Percentiles rank a stretch among this genome's conserved stretches.
Conservation (phyloP, 768 basidiomycete species). For the Crassisporium funariophilum region DNA sequence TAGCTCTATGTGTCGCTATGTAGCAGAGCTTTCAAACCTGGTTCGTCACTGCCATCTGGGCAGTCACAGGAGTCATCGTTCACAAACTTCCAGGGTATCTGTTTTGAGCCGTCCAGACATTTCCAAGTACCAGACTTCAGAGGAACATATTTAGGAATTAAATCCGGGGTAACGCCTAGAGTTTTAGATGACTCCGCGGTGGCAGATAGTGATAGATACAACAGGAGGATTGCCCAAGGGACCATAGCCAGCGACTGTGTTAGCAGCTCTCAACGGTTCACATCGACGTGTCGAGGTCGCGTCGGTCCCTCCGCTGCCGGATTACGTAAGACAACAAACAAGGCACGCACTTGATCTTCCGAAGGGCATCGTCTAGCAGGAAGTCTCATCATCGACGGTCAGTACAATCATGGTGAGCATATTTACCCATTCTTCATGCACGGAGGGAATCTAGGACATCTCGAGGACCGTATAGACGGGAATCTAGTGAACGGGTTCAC, state of each 20-base stretch:
- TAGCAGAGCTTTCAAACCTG: slow-evolving; percentile 53
- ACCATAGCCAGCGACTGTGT: slow-evolving; percentile 39
- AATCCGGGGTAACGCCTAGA: slow-evolving; percentile 57
- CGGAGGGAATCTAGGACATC: slow-evolving; percentile 7
- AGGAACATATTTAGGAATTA: slow-evolving; percentile 59
- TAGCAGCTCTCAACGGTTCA: slow-evolving; percentile 12
- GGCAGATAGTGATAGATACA: slow-evolving; percentile 42
- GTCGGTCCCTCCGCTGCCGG: slow-evolving; percentile 10
- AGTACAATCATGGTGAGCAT: slow-evolving; percentile 45
- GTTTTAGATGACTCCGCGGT: slow-evolving; percentile 49
- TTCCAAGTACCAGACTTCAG: slow-evolving; percentile 61
- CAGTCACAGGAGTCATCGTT: slow-evolving; percentile 98
- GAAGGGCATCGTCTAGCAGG: slow-evolving; percentile 19
- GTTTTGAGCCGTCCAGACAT: slow-evolving; percentile 80
- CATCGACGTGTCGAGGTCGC: slow-evolving; percentile 41
- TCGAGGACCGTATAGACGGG: slow-evolving; percentile 1
- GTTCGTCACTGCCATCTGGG: slow-evolving; percentile 92
- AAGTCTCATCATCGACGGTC: slow-evolving; percentile 44
- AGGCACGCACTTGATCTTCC: slow-evolving; percentile 36
- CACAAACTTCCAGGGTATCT: slow-evolving; percentile 77
- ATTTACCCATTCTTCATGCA: slow-evolving; percentile 12
- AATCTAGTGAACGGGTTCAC: slow-evolving; percentile 5
- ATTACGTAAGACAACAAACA: slow-evolving; percentile 42
- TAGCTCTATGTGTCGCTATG: neutral
- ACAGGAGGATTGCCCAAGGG: slow-evolving; percentile 51